These are phyloP conservation scores for Paracoccidioides brasiliensis DNA, from an alignment of 2,329 filamentous ascomycete genomes.

Conservation along the genomic window DNA sequence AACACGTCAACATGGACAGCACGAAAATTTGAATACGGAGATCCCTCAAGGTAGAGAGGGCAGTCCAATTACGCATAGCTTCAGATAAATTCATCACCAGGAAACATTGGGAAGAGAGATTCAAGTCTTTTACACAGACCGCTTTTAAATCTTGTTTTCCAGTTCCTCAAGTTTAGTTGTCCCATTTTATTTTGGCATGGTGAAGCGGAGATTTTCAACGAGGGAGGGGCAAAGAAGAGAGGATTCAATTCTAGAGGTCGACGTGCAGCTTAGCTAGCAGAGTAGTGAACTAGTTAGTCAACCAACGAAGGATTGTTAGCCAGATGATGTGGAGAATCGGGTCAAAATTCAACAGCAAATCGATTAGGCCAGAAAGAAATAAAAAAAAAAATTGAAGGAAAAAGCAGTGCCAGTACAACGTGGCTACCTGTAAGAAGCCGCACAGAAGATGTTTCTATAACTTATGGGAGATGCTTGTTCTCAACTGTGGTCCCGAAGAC, in stretches of 20 bases:
- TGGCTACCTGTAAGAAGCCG: constrained; percentile 8
- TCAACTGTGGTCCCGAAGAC: background rate
- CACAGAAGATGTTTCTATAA: background rate
- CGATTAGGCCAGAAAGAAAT: background rate
- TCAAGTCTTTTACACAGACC: background rate
- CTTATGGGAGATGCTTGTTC: background rate
- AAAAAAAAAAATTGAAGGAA: background rate
- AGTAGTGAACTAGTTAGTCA: background rate
- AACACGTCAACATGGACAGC: constrained; percentile 2
- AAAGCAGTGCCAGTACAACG: background rate
- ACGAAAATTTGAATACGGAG: background rate
- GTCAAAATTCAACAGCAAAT: background rate
- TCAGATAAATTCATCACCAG: background rate
- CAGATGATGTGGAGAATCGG: background rate
- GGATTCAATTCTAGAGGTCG: background rate
- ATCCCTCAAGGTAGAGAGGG: background rate
- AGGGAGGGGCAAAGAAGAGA: background rate
- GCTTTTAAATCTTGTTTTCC: background rate
- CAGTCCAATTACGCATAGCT: background rate
- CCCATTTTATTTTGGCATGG: background rate
- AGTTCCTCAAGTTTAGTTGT: too few species aligned
- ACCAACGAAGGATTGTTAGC: background rate
- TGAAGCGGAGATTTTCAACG: background rate
- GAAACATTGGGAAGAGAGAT: too few species aligned
- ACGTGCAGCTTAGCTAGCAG: background rate